Evolutionary conservation across 2,329 filamentous ascomycete genomes (phyloP).

Genomic region (Aspergillus sp.): DNA sequence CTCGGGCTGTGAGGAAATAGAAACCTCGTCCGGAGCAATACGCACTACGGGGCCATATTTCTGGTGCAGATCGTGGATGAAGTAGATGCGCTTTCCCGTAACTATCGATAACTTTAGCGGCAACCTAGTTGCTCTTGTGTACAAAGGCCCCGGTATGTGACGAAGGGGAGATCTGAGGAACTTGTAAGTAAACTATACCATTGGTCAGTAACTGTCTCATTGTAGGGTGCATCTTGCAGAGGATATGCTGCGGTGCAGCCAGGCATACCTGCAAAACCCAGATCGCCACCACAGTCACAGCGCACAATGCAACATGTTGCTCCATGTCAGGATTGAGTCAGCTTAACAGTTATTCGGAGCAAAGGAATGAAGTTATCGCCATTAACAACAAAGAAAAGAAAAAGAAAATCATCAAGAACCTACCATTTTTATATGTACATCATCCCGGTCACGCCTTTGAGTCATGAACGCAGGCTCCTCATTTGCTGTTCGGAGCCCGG

Average conservation of each 20-base stretch:
- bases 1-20: slow-evolving; percentile 37
- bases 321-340: neutral
- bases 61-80: slow-evolving; percentile 24
- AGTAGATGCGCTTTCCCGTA: slow-evolving; percentile 14
- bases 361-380: no score
- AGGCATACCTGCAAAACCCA: neutral
- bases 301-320: neutral
- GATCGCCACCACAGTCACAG: neutral
- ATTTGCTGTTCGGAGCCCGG: no score
- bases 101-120: slow-evolving; percentile 14
- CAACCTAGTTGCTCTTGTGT: slow-evolving; percentile 5
- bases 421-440: no score
- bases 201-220: neutral
- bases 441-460: no score
- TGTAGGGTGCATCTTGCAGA: no score
- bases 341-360: no score
- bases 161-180: slow-evolving; percentile 5
- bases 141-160: slow-evolving; percentile 8
- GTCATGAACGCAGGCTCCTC: no score
- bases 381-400: no score
- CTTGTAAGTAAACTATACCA: neutral
- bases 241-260: no score
- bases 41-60: slow-evolving; percentile 28
- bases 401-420: no score
- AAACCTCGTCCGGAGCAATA: slow-evolving; percentile 25